A percentile compares a stretch with the other conserved stretches of the same genome.
Evolutionary conservation across 2,329 filamentous ascomycete species (phyloP).

Genomic region (Botrytis sinoallii): DNA sequence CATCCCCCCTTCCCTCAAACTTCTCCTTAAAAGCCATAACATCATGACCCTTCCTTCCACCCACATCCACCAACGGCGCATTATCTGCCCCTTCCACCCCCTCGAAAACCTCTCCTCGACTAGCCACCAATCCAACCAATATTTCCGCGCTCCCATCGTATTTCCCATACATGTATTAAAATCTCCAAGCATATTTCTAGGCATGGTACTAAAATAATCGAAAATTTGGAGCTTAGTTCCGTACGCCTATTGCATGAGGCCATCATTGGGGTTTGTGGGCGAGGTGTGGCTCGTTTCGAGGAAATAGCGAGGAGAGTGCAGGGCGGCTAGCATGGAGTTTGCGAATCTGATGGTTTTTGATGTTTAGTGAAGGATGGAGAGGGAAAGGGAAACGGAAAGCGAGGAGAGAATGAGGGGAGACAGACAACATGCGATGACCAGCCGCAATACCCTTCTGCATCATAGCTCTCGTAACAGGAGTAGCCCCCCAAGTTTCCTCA

Average conservation of each 20-base stretch:
- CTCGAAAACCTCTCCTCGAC: neutral
- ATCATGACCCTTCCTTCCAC: conserved; percentile 42
- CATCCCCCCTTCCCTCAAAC: neutral
- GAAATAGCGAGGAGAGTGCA: neutral
- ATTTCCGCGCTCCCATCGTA: neutral
- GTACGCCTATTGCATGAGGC: neutral
- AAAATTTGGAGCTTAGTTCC: neutral
- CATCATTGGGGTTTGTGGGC: neutral
- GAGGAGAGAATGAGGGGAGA: neutral
- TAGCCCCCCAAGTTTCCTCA: neutral
- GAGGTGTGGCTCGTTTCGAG: neutral
- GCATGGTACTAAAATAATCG: neutral
- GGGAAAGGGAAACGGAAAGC: neutral
- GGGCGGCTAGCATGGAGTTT: neutral
- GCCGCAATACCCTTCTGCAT: neutral
- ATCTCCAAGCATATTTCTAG: neutral
- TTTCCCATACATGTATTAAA: conserved; percentile 3
- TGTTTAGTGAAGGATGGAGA: neutral
- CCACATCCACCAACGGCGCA: conserved; percentile 41
- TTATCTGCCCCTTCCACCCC: neutral
- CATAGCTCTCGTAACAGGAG: neutral
- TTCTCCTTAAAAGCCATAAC: neutral
- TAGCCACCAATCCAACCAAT: conserved; percentile 1
- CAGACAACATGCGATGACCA: neutral
- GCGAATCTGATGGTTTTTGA: neutral